Evolutionary conservation across 176 grass and related monocot species (phyloP).

Genomic region (Panicum miliaceum): DNA sequence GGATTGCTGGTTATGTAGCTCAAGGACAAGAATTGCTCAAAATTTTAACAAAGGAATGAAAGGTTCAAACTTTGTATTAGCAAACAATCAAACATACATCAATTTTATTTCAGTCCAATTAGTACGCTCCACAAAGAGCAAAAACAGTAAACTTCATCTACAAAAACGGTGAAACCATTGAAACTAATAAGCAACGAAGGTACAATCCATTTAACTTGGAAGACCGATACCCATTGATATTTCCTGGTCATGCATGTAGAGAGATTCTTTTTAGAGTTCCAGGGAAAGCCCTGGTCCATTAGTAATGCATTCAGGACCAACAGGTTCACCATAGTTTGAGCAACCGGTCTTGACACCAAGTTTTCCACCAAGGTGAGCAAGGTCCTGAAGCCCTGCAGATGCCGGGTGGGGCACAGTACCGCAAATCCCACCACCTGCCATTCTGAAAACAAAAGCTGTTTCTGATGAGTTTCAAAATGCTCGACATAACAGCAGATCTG

Average conservation of each 20-base stretch:
- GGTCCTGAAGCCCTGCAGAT: too few relatives aligned
- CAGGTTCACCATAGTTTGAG: too few relatives aligned
- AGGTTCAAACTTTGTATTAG: neutral
- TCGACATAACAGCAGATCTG: too few relatives aligned
- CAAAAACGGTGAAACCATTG: neutral
- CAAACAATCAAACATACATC: neutral
- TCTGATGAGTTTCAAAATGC: too few relatives aligned
- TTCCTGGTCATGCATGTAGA: neutral
- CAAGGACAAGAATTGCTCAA: neutral
- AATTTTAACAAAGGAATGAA: neutral
- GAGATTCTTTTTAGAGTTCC: neutral
- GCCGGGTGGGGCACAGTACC: too few relatives aligned
- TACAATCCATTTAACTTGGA: neutral
- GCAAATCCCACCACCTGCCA: too few relatives aligned
- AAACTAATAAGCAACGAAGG: neutral
- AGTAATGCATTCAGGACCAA: too few relatives aligned
- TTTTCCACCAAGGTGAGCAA: too few relatives aligned
- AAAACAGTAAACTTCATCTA: neutral
- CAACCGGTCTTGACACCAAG: too few relatives aligned
- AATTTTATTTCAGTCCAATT: neutral
- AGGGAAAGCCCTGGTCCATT: too few relatives aligned
- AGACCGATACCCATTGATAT: neutral
- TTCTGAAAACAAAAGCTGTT: too few relatives aligned
- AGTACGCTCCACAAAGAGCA: neutral
- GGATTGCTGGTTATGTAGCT: neutral